A percentile compares a stretch with the other conserved stretches of the same genome.
These are phyloP conservation scores for Excoecaria agallocha DNA, from an alignment of 345 rosid species.

Conservation along the genomic window DNA sequence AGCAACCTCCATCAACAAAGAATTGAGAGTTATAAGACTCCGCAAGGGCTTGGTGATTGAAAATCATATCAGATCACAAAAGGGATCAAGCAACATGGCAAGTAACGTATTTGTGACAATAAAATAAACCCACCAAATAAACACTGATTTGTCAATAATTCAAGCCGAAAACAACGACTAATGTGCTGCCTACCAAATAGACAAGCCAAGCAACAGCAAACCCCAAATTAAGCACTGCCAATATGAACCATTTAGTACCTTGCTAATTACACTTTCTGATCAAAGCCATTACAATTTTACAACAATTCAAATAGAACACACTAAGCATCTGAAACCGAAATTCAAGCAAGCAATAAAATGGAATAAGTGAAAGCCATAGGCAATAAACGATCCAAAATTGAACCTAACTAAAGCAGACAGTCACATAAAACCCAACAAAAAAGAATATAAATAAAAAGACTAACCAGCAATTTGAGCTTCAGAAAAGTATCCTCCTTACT, in stretches of 20 bases:
- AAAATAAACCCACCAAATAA: too few relatives aligned
- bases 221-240: not conserved
- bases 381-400: not conserved
- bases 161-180: not conserved
- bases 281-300: not conserved
- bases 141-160: not conserved
- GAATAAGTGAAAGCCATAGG: not conserved
- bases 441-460: slow-evolving; percentile 7
- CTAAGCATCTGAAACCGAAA: not conserved
- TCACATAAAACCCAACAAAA: too few relatives aligned
- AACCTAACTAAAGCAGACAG: too few relatives aligned
- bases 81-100: too few relatives aligned
- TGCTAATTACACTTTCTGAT: not conserved
- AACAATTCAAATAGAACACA: not conserved
- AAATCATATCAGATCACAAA: not conserved
- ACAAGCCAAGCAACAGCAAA: not conserved
- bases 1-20: not conserved
- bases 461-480: slow-evolving; percentile 63
- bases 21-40: not conserved
- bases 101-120: not conserved
- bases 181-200: not conserved
- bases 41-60: not conserved
- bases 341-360: not conserved
- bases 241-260: not conserved
- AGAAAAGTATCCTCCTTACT: slow-evolving; percentile 26